Evolutionary conservation across 2,329 filamentous ascomycete genomes (phyloP), one percentile per base, ranked within the genome.

Genomic region (Cladosporium velox): DNA sequence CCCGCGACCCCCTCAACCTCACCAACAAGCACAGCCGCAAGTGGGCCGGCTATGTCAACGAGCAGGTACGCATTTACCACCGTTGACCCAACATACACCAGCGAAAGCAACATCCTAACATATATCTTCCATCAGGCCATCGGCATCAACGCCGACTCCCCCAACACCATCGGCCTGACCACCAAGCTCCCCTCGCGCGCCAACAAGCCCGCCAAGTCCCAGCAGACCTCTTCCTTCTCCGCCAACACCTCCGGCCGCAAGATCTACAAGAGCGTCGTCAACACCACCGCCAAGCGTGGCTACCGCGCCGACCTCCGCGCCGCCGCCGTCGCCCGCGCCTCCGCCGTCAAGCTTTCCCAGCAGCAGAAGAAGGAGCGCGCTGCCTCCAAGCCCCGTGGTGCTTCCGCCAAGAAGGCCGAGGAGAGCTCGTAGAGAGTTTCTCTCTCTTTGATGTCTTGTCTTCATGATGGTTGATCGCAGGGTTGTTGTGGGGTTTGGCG

Each of bases 31-130:
- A 96, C 86, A 89, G 87, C 76, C 91, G 92, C 85, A 98, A 96
- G 92, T 88, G 97, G 83, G 91, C 91, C 77, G 95, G 95, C 78
- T 96, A 93, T 83, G 88, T 92, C 82, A 97, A 96, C 86, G 87
- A 90, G 81, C 95, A 97, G 91, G 92, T 95, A 90, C 76, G 70
- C 14, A 41, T 18, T 30, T 30, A 30, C 28, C 28, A 30, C 28
- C 28, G 28, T 26, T 49, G 41, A 60, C n/a, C n/a, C 18, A 35
- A 24, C 3, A 28, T 24, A 18, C 34, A 21, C 34, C 28, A 38
- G 51, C 24, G 54, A 60, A 61, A 59, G 64, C 58, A 66, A 63
- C 44, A 58, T 38, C 54, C 51, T 66, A 49, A 59, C 59, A 59
- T 58, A 28, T 26, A 28, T 21, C 15, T 30, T 24, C 44, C 54